Evolutionary conservation across 495 filamentous ascomycete genomes (phyloP).

Genomic region (Neurospora sp.): DNA sequence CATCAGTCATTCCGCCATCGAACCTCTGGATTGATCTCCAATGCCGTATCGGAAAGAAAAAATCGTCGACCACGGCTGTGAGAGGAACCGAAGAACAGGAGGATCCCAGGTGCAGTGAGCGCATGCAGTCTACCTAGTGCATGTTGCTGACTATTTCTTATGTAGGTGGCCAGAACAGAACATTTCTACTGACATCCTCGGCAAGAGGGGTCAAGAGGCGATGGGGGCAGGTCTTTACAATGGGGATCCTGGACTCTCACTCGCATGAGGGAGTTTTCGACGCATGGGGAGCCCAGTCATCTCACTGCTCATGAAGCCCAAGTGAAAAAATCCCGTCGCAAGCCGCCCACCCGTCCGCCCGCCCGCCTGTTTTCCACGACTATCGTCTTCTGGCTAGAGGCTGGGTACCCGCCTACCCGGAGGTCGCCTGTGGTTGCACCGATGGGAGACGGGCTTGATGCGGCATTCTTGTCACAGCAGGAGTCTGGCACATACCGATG

Average conservation of each 20-base stretch:
- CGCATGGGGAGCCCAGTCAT: not conserved
- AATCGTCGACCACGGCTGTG: not conserved
- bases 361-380: not conserved
- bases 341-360: constrained; percentile 10
- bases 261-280: not conserved
- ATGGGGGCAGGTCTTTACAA: not conserved
- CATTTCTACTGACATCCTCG: not conserved
- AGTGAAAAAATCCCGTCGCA: constrained; percentile 4
- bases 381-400: not conserved
- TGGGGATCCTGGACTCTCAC: not conserved
- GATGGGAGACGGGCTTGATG: constrained; percentile 2
- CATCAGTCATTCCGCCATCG: not conserved
- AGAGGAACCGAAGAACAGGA: not conserved
- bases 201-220: not conserved
- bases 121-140: not conserved
- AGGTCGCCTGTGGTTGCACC: constrained; percentile 11
- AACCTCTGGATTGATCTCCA: not conserved
- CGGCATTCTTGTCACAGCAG: constrained; percentile 3
- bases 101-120: not conserved
- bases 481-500: not conserved
- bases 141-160: not conserved
- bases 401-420: not conserved
- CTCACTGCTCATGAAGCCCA: not conserved
- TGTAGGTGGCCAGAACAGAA: not conserved
- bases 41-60: not conserved